Evolutionary conservation across 2,329 filamentous ascomycete species (phyloP).

Genomic region (Cladosporium halotolerans): DNA sequence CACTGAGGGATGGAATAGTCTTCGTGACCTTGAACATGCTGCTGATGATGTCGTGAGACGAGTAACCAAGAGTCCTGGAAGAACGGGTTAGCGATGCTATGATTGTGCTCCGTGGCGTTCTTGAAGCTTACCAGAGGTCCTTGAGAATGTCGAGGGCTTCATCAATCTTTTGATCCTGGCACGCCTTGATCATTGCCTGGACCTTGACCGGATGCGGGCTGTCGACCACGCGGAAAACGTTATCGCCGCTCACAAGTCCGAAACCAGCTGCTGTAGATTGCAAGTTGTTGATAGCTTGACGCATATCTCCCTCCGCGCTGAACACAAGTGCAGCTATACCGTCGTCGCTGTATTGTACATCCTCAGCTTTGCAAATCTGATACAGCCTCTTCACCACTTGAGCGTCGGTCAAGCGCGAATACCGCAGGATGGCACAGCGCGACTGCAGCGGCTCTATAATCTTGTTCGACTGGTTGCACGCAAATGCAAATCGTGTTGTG

Average conservation of each 20-base stretch:
- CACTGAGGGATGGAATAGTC: slow-evolving; percentile 82
- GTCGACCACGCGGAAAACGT: slow-evolving; percentile 96
- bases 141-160: slow-evolving; percentile 77
- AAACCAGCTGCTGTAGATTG: slow-evolving; percentile 92
- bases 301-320: slow-evolving; percentile 96
- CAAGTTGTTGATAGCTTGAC: slow-evolving; percentile 96
- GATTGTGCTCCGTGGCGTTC: background rate
- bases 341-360: slow-evolving; percentile 85
- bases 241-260: slow-evolving; percentile 93
- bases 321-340: slow-evolving; percentile 94
- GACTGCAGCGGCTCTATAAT: slow-evolving; percentile 99
- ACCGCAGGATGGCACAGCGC: slow-evolving; percentile 89
- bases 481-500: slow-evolving; percentile 94
- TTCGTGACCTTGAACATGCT: slow-evolving; percentile 99
- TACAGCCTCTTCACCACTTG: slow-evolving; percentile 86
- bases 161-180: slow-evolving; percentile 87
- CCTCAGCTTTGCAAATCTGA: slow-evolving; percentile 89
- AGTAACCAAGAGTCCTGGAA: slow-evolving; percentile 75
- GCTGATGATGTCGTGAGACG: slow-evolving; percentile 97
- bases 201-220: slow-evolving; percentile 97
- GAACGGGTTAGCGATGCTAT: background rate
- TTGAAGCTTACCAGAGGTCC: slow-evolving; percentile 70
- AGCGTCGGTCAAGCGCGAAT: slow-evolving; percentile 82
- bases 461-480: slow-evolving; percentile 98
- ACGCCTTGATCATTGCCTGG: slow-evolving; percentile 96